A percentile compares a stretch with the other conserved stretches of the same genome.
These are phyloP conservation scores for Acanthamoeba castellanii DNA, from an alignment of 208 protist genomes.

Conservation along the genomic window DNA sequence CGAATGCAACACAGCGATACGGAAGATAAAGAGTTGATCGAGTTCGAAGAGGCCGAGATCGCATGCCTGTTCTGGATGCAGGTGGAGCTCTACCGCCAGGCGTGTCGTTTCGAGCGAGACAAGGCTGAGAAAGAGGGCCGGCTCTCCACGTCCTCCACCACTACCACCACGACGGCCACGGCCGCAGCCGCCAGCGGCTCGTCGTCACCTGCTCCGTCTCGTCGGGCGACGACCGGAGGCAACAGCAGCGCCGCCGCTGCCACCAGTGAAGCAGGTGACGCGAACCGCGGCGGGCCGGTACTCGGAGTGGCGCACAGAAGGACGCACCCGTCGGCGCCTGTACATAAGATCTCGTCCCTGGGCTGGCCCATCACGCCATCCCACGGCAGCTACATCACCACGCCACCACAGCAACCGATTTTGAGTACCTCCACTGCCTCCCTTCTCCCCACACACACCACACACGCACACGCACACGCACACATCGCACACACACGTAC, in stretches of 20 bases:
- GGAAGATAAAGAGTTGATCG: background rate
- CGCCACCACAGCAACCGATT: background rate
- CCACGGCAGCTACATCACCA: background rate
- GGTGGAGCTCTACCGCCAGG: background rate
- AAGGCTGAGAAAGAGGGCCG: background rate
- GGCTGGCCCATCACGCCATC: background rate
- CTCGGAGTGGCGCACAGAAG: background rate
- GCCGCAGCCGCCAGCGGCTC: too few relatives aligned
- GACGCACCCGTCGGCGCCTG: background rate
- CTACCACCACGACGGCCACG: too few relatives aligned
- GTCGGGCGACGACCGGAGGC: too few relatives aligned
- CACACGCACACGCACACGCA: too few relatives aligned
- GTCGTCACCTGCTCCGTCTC: too few relatives aligned
- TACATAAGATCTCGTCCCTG: slow-evolving; percentile 33
- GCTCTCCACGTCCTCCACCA: too few relatives aligned
- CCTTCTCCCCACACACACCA: background rate
- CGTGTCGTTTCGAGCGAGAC: background rate
- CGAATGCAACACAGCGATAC: background rate
- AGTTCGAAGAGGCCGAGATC: slow-evolving; percentile 18
- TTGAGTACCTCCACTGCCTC: background rate
- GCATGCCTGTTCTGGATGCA: slow-evolving; percentile 26
- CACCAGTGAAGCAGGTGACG: background rate
- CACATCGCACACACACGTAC: background rate
- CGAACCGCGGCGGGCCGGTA: background rate
- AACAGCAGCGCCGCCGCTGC: too few relatives aligned